Evolutionary conservation across 1,284 basidiomycete genomes (phyloP), one percentile per base, ranked within the genome.

Genomic region (Hypsizygus ulmarius): DNA sequence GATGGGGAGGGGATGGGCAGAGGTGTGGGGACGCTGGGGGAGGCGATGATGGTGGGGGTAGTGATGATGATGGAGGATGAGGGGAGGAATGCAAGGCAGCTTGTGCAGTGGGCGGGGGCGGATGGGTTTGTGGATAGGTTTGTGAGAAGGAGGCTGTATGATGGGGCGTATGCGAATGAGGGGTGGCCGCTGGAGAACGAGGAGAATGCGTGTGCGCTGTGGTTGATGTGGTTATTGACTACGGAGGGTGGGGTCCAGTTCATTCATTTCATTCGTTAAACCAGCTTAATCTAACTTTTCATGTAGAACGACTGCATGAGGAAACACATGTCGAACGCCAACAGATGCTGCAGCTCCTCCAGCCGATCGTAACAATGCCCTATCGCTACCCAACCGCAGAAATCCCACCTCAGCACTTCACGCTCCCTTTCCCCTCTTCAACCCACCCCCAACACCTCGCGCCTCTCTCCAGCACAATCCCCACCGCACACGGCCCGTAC

Each of bases 41-140:
- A 69, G 21, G 66, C 83, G 55, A 64, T 85, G 15, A 80, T 79
- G 73, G 69, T 69, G 0, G 70, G 75, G 0, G 82, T 80, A 51
- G 58, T 82, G 45, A 81, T 90, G 78, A 60, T 84, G 53, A 64
- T 78, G 6, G 87, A 89, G 59, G 83, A 86, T 67, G 82, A 90
- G 58, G 84, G 82, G 29, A 75, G 75, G 62, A 90, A 90, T 58
- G 62, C 71, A 15, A 58, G 54, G 5, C 83, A 83, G 59, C 71
- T 88, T 44, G 28, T 53, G 10, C 65, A 73, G 37, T 70, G 69
- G 45, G 79, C 74, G 0, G 68, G 70, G 12, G 64, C 79, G 4
- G 67, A 71, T 37, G 53, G 58, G 15, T 73, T 81, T 43, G 68
- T 77, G 19, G 68, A 76, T 39, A 25, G 52, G 0, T 73, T 74